Conservation (phyloP, 1,139 yeast genomes). For the Pichia sp. region DNA sequence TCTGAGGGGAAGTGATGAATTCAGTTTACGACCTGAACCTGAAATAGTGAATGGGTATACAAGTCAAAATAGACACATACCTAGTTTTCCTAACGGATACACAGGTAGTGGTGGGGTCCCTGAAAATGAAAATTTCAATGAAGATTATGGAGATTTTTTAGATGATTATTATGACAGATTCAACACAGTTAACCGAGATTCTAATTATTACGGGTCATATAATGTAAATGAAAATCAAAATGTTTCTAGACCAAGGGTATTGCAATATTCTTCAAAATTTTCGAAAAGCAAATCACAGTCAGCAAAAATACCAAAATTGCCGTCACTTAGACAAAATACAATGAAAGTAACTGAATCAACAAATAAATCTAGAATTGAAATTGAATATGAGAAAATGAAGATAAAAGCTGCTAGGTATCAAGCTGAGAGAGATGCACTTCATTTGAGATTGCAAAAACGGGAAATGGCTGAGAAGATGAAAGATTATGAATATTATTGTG, state of each 20-base stretch:
- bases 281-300: too few species aligned
- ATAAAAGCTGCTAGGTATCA: constrained; percentile 7
- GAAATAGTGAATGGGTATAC: constrained; percentile 3
- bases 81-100: too few species aligned
- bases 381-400: constrained; percentile 10
- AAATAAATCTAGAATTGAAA: constrained; percentile 5
- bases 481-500: constrained; percentile 14
- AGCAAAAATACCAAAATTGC: not conserved
- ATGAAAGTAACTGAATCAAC: not conserved
- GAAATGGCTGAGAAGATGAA: constrained; percentile 6
- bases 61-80: too few species aligned
- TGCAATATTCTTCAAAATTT: too few species aligned
- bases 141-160: too few species aligned
- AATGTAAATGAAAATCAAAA: too few species aligned
- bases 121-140: too few species aligned
- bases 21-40: constrained; percentile 12
- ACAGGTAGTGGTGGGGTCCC: too few species aligned
- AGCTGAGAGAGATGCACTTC: constrained; percentile 5
- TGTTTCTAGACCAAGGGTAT: too few species aligned
- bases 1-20: not conserved
- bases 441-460: not conserved
- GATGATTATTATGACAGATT: too few species aligned
- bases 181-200: too few species aligned
- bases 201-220: too few species aligned
- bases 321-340: not conserved